Base-by-base conservation (phyloP, 441 rosid genomes). In the Populus tomentosa region DNA sequence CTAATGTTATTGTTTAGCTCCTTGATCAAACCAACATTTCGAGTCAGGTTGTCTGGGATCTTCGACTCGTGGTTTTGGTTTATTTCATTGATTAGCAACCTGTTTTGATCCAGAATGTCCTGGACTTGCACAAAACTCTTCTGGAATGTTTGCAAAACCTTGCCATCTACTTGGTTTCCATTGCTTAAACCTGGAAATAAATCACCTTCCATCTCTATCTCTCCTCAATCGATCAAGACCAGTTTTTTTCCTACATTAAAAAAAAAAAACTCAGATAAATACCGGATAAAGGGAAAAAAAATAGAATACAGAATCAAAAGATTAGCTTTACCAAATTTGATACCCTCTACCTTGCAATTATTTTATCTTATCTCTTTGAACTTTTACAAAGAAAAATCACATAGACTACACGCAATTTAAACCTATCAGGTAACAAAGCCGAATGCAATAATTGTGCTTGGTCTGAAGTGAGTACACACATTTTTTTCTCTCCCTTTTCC, bases 1-100 rank as follows among this genome's bases (percentile, higher is more conserved):
- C 92, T 88, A 67, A 92, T 88, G 87, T 94, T 94, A 84, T 90
- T 89, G 86, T 92, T 92, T 72, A 94, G 93, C 89, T 94, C 98
- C 80, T 85, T 83, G 28, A 94, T 92, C 86, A 92, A 80, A 72
- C 97, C 92, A 36, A 91, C 90, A 72, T 94, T 92, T 81, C 94
- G 81, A 69, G 89, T 84, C 83, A 94, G 78, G 83, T 92, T 94
- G 80, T 90, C 94, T 0, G 92, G 97, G 81, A 85, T 82, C 81
- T 85, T 94, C 10, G 98, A 94, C 75, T 94, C 98, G 23, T 92
- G 98, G 78, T 92, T 94, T 74, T 88, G 94, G 85, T 92, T 91
- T 74, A 94, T 93, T 85, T 93, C 93, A 42, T 89, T 90, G 85
- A 93, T 93, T 23, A 93, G 87, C 80, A 92, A 56, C 82, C 89